A percentile compares a stretch with the other conserved stretches of the same genome.
Evolutionary conservation across 441 rosid species (phyloP).

Genomic region (Brassica hybrid): DNA sequence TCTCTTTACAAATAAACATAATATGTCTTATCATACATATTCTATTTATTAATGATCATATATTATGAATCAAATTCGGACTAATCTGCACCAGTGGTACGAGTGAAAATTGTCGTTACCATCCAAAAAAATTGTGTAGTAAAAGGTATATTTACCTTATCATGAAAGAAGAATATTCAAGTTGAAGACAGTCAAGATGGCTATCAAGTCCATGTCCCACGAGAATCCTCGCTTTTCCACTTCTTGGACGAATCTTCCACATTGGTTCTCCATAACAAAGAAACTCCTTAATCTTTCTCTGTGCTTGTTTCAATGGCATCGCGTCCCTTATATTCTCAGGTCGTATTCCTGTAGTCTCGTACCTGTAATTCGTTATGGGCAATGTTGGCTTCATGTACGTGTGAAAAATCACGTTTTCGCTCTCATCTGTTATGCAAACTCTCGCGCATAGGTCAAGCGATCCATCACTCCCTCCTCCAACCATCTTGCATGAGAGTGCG

Average conservation of each 20-base stretch:
- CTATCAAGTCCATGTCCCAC: conserved; percentile 84
- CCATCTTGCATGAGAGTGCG: conserved; percentile 82
- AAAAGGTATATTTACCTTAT: conserved; percentile 54
- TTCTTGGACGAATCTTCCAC: conserved; percentile 79
- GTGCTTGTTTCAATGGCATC: conserved; percentile 66
- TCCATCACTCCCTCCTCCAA: conserved; percentile 86
- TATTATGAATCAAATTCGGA: background rate
- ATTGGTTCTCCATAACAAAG: conserved; percentile 77
- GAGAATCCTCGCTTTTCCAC: conserved; percentile 79
- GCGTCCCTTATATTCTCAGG: conserved; percentile 67
- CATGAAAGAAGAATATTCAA: conserved; percentile 75
- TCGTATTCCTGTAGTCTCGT: conserved; percentile 73
- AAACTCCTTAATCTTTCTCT: conserved; percentile 74
- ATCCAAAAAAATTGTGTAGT: background rate
- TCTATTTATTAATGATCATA: background rate
- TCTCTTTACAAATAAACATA: conserved; percentile 50
- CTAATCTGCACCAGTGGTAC: background rate
- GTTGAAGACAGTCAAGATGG: conserved; percentile 65
- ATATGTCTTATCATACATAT: background rate
- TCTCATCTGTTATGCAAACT: conserved; percentile 72
- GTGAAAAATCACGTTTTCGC: conserved; percentile 69
- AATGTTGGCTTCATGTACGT: conserved; percentile 67
- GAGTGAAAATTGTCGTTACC: background rate
- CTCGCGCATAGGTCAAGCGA: conserved; percentile 73
- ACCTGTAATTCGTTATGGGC: conserved; percentile 70